Base-by-base conservation (phyloP, 805 yeast genomes). In the Saccharomycopsis fodiens region DNA sequence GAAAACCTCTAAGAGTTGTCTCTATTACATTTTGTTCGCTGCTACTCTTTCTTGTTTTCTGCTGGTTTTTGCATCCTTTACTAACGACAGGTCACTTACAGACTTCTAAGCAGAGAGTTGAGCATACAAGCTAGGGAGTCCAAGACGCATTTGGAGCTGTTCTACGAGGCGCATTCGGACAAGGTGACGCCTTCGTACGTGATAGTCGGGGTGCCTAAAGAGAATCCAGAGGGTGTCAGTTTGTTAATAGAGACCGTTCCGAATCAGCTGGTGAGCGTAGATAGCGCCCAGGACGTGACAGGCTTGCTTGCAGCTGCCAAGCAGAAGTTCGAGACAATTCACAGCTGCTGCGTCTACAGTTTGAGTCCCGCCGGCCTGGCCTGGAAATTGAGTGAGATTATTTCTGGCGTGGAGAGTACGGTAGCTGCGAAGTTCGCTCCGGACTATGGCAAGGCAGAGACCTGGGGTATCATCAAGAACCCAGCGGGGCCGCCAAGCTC, bases 111-210 rank as follows among this genome's bases (percentile, higher is more conserved):
- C 3, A 59, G 76, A 38, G 61, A 60, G 5, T 53, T 70, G 42
- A 57, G 57, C n/a, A 56, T 73, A 7, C 66, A 68, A 39, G 64
- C 61, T 2, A 39, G 55, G 19, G 62, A 61, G 29, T 66, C 79
- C 13, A 74, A 73, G 53, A 52, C 44, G 20, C 44, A 65, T 4
- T 61, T 75, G 22, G 60, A 59, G 49, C 57, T 64, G 3, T 74
- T 63, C 54, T 70, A 66, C 51, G 50, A 54, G 4, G 53, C 61
- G 29, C 66, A 73, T 51, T 58, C 55, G 44, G 58, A 63, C 15
- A 57, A 61, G 34, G 45, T 74, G 5, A 54, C 59, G 3, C 74
- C 75, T 0, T 59, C 69, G 0, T 73, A 67, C 50, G 52, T 72
- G 2, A 64, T 71, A 12, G 57, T 65, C 1, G 79, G 79, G 0